A percentile compares a stretch with the other conserved stretches of the same genome.
Evolutionary conservation across 495 filamentous ascomycete species (phyloP).

Genomic region (Lophiostoma macrostomum): DNA sequence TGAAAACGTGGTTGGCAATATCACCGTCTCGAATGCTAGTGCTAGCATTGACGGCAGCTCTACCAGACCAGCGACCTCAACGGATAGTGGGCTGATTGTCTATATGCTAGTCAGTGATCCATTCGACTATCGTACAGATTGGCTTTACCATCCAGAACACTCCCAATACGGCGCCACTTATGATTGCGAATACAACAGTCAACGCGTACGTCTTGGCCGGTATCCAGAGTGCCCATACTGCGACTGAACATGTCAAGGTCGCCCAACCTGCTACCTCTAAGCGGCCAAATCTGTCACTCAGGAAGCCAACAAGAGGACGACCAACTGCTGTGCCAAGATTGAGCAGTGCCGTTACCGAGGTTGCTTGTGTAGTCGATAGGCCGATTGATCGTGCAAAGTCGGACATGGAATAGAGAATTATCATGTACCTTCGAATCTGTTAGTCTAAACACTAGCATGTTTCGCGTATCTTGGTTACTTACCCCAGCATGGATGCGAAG

Average conservation of each 20-base stretch:
- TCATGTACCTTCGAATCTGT: no score
- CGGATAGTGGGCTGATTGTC: constrained; percentile 30
- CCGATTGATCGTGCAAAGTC: constrained; percentile 27
- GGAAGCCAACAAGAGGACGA: constrained; percentile 20
- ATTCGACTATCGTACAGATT: background rate
- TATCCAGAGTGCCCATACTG: constrained; percentile 21
- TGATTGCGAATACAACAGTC: constrained; percentile 15
- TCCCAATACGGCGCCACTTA: constrained; percentile 23
- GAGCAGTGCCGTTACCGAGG: constrained; percentile 12
- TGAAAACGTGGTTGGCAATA: constrained; percentile 24
- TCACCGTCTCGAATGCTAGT: constrained; percentile 20
- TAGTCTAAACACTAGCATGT: no score
- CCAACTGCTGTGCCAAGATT: constrained; percentile 29
- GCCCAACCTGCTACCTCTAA: constrained; percentile 17
- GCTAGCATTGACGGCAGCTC: constrained; percentile 26
- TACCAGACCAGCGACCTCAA: constrained; percentile 25
- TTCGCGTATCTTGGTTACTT: no score
- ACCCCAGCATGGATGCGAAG: constrained; percentile 30
- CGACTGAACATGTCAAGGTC: constrained; percentile 10
- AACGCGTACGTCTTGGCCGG: constrained; percentile 18
- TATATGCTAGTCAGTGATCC: background rate
- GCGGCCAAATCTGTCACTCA: constrained; percentile 19
- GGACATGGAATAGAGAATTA: constrained; percentile 24
- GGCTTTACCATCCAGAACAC: constrained; percentile 36
- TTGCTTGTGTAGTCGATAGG: constrained; percentile 5